Evolutionary conservation across 2,329 filamentous ascomycete genomes (phyloP).

Genomic region (Pseudovirgaria hyperparasitica): DNA sequence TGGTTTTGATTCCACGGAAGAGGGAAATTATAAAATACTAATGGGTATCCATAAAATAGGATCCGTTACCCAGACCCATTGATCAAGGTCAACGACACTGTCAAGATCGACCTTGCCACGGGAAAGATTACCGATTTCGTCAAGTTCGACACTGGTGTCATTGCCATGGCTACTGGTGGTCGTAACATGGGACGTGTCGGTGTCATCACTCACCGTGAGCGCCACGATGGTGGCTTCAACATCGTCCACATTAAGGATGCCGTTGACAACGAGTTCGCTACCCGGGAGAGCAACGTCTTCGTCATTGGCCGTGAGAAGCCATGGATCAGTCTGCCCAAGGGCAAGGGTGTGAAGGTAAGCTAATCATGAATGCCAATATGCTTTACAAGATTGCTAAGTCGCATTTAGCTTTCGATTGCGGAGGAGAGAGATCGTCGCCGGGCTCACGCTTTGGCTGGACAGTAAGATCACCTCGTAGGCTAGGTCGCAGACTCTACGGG

Average conservation of each 20-base stretch:
- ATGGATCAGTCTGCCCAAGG: constrained; percentile 99
- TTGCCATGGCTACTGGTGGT: constrained; percentile 98
- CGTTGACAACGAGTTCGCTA: constrained; percentile 99
- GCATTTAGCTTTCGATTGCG: constrained; percentile 68
- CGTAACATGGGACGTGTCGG: constrained; percentile 99
- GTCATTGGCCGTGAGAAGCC: constrained; percentile 98
- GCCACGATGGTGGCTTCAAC: constrained; percentile 99
- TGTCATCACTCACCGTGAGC: constrained; percentile 99
- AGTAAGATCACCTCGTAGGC: constrained; percentile 24
- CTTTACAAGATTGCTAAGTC: no score
- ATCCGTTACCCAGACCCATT: constrained; percentile 97
- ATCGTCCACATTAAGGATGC: constrained; percentile 99
- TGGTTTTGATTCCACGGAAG: constrained; percentile 23
- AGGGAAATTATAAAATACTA: constrained; percentile 22
- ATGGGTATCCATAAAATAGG: constrained; percentile 45
- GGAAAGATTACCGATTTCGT: constrained; percentile 98
- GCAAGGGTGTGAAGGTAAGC: constrained; percentile 89
- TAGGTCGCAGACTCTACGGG: background rate
- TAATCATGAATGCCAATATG: background rate
- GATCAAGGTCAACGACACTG: constrained; percentile 99
- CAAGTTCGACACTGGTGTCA: constrained; percentile 96
- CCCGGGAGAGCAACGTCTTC: constrained; percentile 99
- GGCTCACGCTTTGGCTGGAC: constrained; percentile 46
- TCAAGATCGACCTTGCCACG: constrained; percentile 94
- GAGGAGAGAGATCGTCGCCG: constrained; percentile 98